Conservation (phyloP, 495 filamentous ascomycete species). For the Neurospora cerealis region DNA sequence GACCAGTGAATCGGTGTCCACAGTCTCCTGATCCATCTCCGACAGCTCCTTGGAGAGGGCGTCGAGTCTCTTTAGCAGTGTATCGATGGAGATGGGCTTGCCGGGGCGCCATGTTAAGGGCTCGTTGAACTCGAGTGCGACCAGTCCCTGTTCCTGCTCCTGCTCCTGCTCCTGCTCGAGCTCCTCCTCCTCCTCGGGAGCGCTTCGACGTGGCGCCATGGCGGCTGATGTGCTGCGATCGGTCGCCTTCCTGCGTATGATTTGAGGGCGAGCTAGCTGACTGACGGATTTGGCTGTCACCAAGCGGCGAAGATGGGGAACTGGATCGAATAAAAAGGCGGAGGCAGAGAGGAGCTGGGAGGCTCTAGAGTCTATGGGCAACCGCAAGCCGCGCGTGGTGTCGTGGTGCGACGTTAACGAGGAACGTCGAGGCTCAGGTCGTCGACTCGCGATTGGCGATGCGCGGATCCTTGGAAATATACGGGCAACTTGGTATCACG, state of each 20-base stretch:
- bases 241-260: background rate
- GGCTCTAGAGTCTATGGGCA: background rate
- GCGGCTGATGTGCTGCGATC: background rate
- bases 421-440: background rate
- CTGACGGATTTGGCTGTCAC: background rate
- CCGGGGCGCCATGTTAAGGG: constrained; percentile 87
- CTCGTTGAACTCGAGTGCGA: constrained; percentile 64
- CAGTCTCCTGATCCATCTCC: constrained; percentile 79
- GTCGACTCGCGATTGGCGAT: background rate
- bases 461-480: background rate
- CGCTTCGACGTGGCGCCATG: constrained; percentile 29
- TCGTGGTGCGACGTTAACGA: background rate
- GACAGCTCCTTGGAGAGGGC: constrained; percentile 73
- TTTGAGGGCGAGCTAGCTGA: background rate
- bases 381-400: background rate
- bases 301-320: background rate
- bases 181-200: constrained; percentile 17
- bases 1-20: constrained; percentile 66
- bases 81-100: constrained; percentile 73
- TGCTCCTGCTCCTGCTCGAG: constrained; percentile 16
- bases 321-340: background rate
- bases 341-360: background rate
- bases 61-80: constrained; percentile 72
- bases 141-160: constrained; percentile 18
- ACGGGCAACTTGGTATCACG: background rate